Base-by-base conservation (phyloP, 2,329 filamentous ascomycete genomes). In the Sodiomyces alkalinus region DNA sequence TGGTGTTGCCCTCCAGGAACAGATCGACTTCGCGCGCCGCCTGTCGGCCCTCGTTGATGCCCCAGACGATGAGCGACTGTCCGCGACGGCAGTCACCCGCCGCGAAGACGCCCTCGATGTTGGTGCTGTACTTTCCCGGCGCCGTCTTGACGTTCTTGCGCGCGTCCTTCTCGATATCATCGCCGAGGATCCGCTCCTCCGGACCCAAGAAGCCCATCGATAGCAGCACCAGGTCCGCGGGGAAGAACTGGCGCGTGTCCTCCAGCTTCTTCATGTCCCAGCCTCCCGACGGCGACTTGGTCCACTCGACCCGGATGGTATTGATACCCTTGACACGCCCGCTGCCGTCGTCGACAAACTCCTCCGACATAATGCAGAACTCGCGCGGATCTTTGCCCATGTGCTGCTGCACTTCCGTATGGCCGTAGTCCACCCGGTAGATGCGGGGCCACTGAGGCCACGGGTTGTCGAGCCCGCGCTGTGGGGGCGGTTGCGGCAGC, bases 251-350 rank as follows among this genome's bases (percentile, higher is more conserved):
- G 61, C 92, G 80, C 36, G 80, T 87, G 20, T 81, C 85, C 41
- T 93, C 86, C 18, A 92, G 67, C 54, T 92, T 87, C 69, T 93
- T 93, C 85, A 96, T 94, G 56, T 94, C 87, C 87, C 87, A 96
- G 24, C 86, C 86, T 40, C 86, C 86, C 36, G 72, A 76, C 17
- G 81, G 68, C 30, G 75, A 82, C 65, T 86, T 90, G 43, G 83
- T 90, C 87, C 87, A 96, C 53, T 94, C 86, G 23, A 96, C 86
- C 30, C 87, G 83, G 33, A 90, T 73, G 23, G 85, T 93, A 58
- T 90, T 93, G 66, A 96, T 93, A 38, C 87, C 87, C 64, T 85
- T 92, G 48, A 96, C 83, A 39, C 78, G 77, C 49, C 86, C 86
- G 27, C 58, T 71, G 36, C 83, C 86, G 43, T 93, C 83, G 40